Evolutionary conservation across 805 yeast genomes (phyloP), one percentile per base, ranked within the genome.

Genomic region (Wickerhamomyces rabaulensis): DNA sequence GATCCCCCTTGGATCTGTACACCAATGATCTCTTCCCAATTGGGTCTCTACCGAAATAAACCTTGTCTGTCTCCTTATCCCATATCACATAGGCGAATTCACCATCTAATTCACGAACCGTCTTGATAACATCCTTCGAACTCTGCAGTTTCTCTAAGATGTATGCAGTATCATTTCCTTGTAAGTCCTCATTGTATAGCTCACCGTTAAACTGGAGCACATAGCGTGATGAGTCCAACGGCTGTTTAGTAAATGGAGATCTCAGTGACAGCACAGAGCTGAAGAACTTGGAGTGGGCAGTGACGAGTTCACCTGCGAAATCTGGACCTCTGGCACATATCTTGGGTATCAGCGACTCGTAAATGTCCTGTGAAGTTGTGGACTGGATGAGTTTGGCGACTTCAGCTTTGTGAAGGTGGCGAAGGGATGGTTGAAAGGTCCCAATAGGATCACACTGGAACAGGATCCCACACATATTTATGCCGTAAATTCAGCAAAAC

Each of bases 151-250:
- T 55, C 1, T 68, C 56, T 41, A 69, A 66, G 6, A 88, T 64
- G 52, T 63, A 84, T 3, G 62, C 69, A 0, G 95, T 81, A 63
- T 91, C 97, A 60, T 87, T 87, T 0, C 70, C 65, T 0, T 55
- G 53, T 20, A 84, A 74, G 33, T 75, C 84, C 1, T 62, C 53
- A 52, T 83, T 83, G 63, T 94, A 94, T 10, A 94, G 65, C 57
- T 94, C 97, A 0, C 99, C 99, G 62, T 95, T 94, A 66, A 85
- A 92, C 59, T 89, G 96, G 9, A 95, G 59, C 0, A 75, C 57
- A 42, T 58, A 72, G 54, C 69, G 52, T 40, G 66, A 55, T 10
- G 60, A 56, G 4, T 53, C 52, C 3, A 80, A 52, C 0, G 98
- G 97, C 63, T 94, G 99, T 26, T 66, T 53, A 0, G 87, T 80